Conservation (phyloP, 257 asterid species). For the Perilla frutescens region DNA sequence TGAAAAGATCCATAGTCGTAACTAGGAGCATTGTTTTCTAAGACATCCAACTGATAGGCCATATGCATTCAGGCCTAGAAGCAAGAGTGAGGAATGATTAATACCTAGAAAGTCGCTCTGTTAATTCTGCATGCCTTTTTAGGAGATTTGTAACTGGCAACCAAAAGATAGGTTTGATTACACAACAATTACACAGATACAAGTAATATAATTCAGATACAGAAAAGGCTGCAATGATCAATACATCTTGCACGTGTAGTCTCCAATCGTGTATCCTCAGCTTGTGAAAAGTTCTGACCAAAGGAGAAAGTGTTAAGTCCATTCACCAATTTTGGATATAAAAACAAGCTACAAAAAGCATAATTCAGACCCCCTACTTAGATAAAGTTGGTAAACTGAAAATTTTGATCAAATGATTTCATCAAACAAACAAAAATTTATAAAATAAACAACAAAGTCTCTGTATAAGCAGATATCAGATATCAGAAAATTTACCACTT, state of each 20-base stretch:
- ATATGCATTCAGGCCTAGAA: neutral
- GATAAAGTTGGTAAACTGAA: neutral
- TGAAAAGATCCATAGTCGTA: neutral
- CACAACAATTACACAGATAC: conserved; percentile 10
- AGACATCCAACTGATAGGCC: conserved; percentile 11
- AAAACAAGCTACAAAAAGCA: conserved; percentile 7
- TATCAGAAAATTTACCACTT: conserved; percentile 44
- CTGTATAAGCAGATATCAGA: neutral
- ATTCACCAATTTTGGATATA: conserved; percentile 24
- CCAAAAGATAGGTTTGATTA: conserved; percentile 24
- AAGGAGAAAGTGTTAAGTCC: conserved; percentile 8
- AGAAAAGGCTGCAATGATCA: conserved; percentile 18
- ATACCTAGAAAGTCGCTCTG: conserved; percentile 95
- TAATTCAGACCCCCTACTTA: neutral
- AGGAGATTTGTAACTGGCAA: conserved; percentile 80
- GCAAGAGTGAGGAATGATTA: neutral
- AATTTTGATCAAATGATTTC: neutral
- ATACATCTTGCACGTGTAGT: conserved; percentile 76
- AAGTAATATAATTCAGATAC: conserved; percentile 11
- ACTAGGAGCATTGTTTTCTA: neutral
- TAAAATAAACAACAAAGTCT: neutral
- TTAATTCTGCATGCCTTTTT: conserved; percentile 82
- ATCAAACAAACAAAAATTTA: neutral
- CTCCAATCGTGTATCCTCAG: conserved; percentile 64
- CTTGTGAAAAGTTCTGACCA: conserved; percentile 58